Base-by-base conservation (phyloP, 257 asterid species). In the Ophiorrhiza pumila region DNA sequence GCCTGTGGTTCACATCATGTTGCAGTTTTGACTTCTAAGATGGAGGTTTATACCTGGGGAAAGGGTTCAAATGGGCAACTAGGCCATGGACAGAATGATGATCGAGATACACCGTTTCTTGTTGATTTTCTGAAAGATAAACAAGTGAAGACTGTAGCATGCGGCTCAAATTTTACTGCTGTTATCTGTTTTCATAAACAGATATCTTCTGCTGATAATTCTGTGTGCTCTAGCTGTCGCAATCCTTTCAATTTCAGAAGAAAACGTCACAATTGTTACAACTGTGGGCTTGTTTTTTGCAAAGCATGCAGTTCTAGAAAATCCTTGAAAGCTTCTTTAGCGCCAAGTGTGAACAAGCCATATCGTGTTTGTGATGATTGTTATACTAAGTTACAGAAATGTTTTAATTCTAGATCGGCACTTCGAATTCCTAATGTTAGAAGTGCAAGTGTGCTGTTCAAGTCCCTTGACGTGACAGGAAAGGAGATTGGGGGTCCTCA, bases 351-450 rank as follows among this genome's bases (percentile, higher is more conserved):
- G 70, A 90, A 71, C 88, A 93, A 86, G 81, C 92, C 93, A 9
- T 93, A 85, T 72, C 98, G 98, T 61, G 97, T 93, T n/a, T 93
- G 98, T 71, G 97, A 93, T 72, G 97, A 93, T 77, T 93, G 98
- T 76, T 90, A 75, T 69, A 41, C 76, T 35, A 93, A 89, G 79
- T 78, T 93, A 76, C 86, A 87, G 87, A 93, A 85, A 83, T 34
- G 65, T 6, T 3, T 68, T 0, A 89, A 86, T 46, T 69, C 85
- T 59, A 78, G 79, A 37, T 59, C 89, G 15, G 74, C 39, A 47
- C 50, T 60, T 32, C 84, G 86, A 35, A 39, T 79, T 68, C 87
- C 85, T 27, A 84, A 74, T 35, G 84, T 73, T 29, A 86, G 77
- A 76, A 84, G 83, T 64, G 82, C 75, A 52, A 80, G 80, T 41